Evolutionary conservation across 148 eudicot genomes (phyloP).

Genomic region (Diospyros lotus): DNA sequence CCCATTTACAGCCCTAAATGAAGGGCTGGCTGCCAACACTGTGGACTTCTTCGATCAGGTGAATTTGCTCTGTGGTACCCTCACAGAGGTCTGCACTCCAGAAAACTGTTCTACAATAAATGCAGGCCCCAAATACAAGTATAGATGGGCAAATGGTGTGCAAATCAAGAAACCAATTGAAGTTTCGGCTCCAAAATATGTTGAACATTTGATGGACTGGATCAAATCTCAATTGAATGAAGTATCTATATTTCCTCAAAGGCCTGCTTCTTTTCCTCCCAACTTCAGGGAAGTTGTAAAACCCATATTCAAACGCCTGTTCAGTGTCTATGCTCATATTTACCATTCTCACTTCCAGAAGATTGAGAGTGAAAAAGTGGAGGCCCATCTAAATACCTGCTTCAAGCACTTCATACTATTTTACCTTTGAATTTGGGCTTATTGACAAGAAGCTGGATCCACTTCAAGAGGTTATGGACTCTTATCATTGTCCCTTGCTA

Average conservation of each 20-base stretch:
- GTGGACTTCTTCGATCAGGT: constrained; percentile 99
- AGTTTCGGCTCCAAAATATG: constrained; percentile 98
- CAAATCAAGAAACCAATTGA: constrained; percentile 95
- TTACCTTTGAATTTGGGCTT: constrained; percentile 45
- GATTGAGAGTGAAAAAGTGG: constrained; percentile 96
- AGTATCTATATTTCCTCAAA: constrained; percentile 94
- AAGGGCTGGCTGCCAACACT: constrained; percentile 98
- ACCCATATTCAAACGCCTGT: constrained; percentile 87
- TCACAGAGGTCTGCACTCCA: constrained; percentile 92
- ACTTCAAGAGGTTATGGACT: no score
- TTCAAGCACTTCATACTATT: constrained; percentile 94
- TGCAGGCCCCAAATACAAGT: constrained; percentile 97
- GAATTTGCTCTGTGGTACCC: constrained; percentile 93
- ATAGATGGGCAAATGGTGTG: constrained; percentile 98
- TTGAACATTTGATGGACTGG: constrained; percentile 97
- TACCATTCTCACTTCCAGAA: constrained; percentile 99
- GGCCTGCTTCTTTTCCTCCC: constrained; percentile 82
- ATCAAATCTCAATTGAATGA: constrained; percentile 90
- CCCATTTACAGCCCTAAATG: no score
- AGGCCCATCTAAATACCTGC: constrained; percentile 96
- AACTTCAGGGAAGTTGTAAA: constrained; percentile 96
- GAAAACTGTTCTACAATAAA: constrained; percentile 92
- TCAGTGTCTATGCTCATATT: constrained; percentile 97
- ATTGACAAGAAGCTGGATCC: no score
- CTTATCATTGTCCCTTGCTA: background rate